A percentile compares a stretch with the other conserved stretches of the same genome.
Conservation (phyloP, 768 basidiomycete species). For the Leccinum longicurvipes region DNA sequence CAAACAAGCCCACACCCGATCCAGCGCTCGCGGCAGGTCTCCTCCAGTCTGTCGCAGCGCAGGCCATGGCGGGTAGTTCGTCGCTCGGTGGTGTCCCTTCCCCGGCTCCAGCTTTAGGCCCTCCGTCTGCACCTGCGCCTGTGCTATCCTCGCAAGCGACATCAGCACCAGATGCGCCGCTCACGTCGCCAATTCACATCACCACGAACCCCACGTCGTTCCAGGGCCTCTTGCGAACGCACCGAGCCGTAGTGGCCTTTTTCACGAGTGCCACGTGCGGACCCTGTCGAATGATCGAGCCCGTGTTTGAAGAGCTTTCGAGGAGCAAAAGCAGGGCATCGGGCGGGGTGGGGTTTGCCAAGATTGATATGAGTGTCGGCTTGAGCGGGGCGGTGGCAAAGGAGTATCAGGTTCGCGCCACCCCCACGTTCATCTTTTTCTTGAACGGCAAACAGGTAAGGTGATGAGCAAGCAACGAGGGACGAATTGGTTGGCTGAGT, state of each 20-base stretch:
- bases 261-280: slow-evolving; percentile 77
- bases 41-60: slow-evolving; percentile 54
- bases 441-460: slow-evolving; percentile 66
- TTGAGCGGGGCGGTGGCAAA: slow-evolving; percentile 56
- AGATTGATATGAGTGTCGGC: slow-evolving; percentile 77
- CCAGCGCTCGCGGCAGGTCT: slow-evolving; percentile 51
- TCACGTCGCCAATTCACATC: slow-evolving; percentile 63
- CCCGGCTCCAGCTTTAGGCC: slow-evolving; percentile 2
- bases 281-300: slow-evolving; percentile 82
- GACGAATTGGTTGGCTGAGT: not conserved
- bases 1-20: slow-evolving; percentile 33
- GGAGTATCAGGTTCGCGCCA: slow-evolving; percentile 66
- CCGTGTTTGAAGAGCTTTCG: slow-evolving; percentile 77
- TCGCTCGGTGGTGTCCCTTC: not conserved
- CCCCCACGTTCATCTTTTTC: slow-evolving; percentile 91
- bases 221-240: slow-evolving; percentile 55
- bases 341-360: slow-evolving; percentile 68
- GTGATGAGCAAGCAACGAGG: slow-evolving; percentile 1
- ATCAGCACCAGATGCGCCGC: slow-evolving; percentile 39
- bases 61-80: slow-evolving; percentile 36
- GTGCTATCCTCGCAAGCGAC: slow-evolving; percentile 23
- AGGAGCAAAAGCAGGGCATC: slow-evolving; percentile 50
- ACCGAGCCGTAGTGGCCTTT: slow-evolving; percentile 74
- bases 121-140: slow-evolving; percentile 9
- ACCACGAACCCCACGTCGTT: slow-evolving; percentile 76